phyloP scores from a whole-genome alignment of 2,329 filamentous ascomycete genomes.

The Xylaria sp. region DNA sequence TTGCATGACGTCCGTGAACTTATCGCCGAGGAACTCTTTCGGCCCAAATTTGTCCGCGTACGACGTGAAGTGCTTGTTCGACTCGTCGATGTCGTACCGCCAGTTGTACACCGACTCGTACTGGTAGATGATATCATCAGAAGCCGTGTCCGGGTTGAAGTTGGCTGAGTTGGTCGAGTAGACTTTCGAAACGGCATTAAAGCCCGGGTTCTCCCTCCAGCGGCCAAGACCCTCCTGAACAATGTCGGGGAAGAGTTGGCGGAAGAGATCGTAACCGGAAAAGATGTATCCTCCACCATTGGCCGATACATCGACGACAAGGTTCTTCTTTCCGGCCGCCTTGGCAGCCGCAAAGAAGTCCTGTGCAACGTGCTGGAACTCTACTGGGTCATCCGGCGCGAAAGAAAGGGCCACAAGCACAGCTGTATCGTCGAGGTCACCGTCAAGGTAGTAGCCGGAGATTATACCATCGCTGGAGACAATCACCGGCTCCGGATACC shows the following conservation, averaged over 20 bases:
- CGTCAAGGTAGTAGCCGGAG: constrained; percentile 51
- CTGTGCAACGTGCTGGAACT: constrained; percentile 51
- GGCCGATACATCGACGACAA: constrained; percentile 66
- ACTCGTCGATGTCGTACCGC: constrained; percentile 61
- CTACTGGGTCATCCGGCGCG: constrained; percentile 43
- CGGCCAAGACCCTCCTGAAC: constrained; percentile 54
- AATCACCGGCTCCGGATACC: constrained; percentile 50
- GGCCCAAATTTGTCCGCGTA: constrained; percentile 59
- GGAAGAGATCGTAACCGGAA: constrained; percentile 67
- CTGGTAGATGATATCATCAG: constrained; percentile 51
- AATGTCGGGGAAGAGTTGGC: constrained; percentile 63
- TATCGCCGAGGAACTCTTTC: constrained; percentile 58
- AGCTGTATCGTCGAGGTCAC: constrained; percentile 49
- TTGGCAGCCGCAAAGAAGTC: constrained; percentile 52
- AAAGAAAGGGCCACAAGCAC: constrained; percentile 50
- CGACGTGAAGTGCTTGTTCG: constrained; percentile 62
- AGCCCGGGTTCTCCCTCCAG: constrained; percentile 56
- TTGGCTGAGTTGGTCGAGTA: constrained; percentile 46
- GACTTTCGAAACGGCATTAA: constrained; percentile 50
- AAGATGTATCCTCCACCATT: constrained; percentile 67
- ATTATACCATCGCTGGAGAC: constrained; percentile 47
- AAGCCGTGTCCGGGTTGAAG: constrained; percentile 46
- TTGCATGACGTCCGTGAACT: constrained; percentile 65
- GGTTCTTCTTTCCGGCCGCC: constrained; percentile 64
- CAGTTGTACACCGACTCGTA: constrained; percentile 65